phyloP scores from a whole-genome alignment of 208 protist species.

The Borovskyia barvae region DNA sequence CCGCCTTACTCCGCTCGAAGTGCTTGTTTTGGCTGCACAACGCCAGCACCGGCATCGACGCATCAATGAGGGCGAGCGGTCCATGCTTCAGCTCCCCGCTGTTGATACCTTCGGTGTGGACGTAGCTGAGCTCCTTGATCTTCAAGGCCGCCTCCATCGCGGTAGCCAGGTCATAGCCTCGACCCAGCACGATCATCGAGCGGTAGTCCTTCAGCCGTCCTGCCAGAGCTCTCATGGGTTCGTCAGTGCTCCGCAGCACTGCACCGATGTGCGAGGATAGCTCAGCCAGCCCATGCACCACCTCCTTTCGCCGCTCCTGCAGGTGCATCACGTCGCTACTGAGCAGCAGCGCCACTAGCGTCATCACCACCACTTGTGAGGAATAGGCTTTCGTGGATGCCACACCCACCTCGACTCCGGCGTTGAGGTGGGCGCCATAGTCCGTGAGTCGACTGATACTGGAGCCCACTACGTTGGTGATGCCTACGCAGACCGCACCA shows the following conservation, averaged over 20 bases:
- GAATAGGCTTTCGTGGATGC: conserved; percentile 97
- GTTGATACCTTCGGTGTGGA: conserved; percentile 96
- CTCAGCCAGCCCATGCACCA: conserved; percentile 62
- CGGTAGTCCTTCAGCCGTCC: conserved; percentile 41
- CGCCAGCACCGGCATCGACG: conserved; percentile 90
- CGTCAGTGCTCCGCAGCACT: conserved; percentile 52
- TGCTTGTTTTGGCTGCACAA: conserved; percentile 81
- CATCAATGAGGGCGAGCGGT: conserved; percentile 96
- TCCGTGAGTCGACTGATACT: conserved; percentile 85
- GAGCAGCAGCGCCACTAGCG: conserved; percentile 90
- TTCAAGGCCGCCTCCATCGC: conserved; percentile 95
- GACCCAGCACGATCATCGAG: conserved; percentile 87
- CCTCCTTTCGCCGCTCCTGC: conserved; percentile 48
- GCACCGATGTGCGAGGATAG: conserved; percentile 59
- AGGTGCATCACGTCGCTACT: conserved; percentile 47
- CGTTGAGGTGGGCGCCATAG: conserved; percentile 89
- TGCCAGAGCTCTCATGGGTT: conserved; percentile 66
- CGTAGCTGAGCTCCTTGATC: conserved; percentile 98
- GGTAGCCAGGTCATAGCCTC: conserved; percentile 92
- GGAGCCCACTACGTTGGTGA: conserved; percentile 94
- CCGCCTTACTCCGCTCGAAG: conserved; percentile 77
- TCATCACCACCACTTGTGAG: conserved; percentile 90
- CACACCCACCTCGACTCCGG: conserved; percentile 95
- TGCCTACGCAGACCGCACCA: conserved; percentile 83
- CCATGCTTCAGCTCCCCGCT: conserved; percentile 98